phyloP scores from a whole-genome alignment of 768 basidiomycete genomes.

The Nidularia sp. region DNA sequence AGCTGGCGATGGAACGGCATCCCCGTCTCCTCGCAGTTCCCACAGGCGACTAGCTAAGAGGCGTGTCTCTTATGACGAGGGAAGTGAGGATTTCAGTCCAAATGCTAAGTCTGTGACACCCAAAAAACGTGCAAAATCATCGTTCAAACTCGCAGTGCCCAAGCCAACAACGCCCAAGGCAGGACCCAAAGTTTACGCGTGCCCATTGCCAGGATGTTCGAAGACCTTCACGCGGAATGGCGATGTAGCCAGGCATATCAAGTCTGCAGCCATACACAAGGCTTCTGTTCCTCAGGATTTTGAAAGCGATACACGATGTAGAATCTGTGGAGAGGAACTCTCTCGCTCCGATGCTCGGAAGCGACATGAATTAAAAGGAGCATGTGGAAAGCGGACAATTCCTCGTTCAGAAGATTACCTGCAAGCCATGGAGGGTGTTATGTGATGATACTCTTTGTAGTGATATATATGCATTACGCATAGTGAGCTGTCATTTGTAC shows the following conservation, averaged over 20 bases:
- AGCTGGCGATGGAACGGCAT: too few species aligned
- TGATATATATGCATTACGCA: too few species aligned
- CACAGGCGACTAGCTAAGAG: too few species aligned
- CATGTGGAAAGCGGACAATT: slow-evolving; percentile 18
- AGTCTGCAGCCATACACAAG: slow-evolving; percentile 5
- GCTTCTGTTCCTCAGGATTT: neutral
- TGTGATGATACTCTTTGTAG: too few species aligned
- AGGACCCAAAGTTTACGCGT: neutral
- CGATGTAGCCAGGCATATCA: slow-evolving; percentile 9
- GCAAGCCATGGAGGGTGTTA: neutral
- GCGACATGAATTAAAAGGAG: slow-evolving; percentile 16
- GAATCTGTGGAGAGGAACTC: slow-evolving; percentile 5
- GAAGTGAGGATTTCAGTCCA: too few species aligned
- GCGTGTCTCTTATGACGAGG: too few species aligned
- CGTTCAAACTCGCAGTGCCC: too few species aligned
- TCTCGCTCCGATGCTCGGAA: slow-evolving; percentile 22
- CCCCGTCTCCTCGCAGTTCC: too few species aligned
- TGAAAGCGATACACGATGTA: neutral
- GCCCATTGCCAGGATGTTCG: slow-evolving; percentile 3
- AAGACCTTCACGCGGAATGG: slow-evolving; percentile 11
- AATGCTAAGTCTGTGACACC: too few species aligned
- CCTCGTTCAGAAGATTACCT: neutral
- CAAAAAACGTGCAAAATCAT: too few species aligned
- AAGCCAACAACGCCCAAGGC: neutral
- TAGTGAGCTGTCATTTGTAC: too few species aligned